phyloP scores from a whole-genome alignment of 768 basidiomycete genomes.

The Auriscalpium orientale region DNA sequence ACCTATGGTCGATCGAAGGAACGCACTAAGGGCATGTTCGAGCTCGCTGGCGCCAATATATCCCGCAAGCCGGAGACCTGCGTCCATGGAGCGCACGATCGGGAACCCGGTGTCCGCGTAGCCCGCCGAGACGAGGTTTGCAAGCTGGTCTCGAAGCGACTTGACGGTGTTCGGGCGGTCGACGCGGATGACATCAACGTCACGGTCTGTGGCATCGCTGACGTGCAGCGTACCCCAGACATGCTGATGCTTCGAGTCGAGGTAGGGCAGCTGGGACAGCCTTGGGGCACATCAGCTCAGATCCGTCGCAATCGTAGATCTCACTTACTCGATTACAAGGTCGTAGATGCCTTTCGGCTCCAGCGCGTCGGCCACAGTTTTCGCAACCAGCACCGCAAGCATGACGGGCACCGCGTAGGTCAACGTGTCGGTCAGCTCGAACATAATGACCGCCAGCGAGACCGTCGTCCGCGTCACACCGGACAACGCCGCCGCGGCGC shows the following conservation, averaged over 20 bases:
- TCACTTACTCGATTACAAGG: constrained; percentile 74
- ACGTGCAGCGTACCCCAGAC: constrained; percentile 76
- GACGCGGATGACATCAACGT: constrained; percentile 62
- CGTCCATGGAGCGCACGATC: constrained; percentile 51
- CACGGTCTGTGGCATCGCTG: constrained; percentile 61
- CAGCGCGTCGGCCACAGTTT: constrained; percentile 81
- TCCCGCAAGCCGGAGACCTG: constrained; percentile 65
- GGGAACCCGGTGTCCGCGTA: constrained; percentile 84
- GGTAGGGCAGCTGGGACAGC: constrained; percentile 82
- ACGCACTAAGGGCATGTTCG: constrained; percentile 83
- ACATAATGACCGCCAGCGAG: constrained; percentile 92
- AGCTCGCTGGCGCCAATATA: constrained; percentile 91
- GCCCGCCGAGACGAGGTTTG: constrained; percentile 46
- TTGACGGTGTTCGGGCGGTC: constrained; percentile 73
- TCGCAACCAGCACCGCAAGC: constrained; percentile 82
- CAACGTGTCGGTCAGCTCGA: constrained; percentile 89
- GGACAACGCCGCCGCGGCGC: constrained; percentile 88
- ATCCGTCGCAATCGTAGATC: neutral
- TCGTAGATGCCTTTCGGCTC: constrained; percentile 97
- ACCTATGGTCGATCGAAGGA: neutral
- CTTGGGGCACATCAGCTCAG: constrained; percentile 22
- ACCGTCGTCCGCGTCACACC: constrained; percentile 95
- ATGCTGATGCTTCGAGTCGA: constrained; percentile 87
- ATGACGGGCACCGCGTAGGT: constrained; percentile 90
- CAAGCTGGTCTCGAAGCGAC: constrained; percentile 64